These are phyloP conservation scores for Epichloe scottii DNA, from an alignment of 2,329 filamentous ascomycete species.

Conservation along the genomic window DNA sequence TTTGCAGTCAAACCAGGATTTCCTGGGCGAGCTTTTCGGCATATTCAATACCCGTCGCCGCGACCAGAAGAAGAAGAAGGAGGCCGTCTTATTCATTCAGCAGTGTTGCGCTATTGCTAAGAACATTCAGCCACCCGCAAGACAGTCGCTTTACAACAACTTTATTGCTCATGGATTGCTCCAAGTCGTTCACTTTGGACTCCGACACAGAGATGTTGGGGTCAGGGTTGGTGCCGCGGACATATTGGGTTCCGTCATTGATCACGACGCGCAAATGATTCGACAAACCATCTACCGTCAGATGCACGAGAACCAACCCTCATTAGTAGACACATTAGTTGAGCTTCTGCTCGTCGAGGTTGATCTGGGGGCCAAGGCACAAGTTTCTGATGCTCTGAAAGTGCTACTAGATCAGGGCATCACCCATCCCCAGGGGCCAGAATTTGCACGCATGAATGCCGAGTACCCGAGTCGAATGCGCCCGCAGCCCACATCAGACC, in stretches of 20 bases:
- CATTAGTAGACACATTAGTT: slow-evolving; percentile 83
- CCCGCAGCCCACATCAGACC: slow-evolving; percentile 40
- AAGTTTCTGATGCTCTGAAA: slow-evolving; percentile 91
- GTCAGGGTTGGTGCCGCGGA: slow-evolving; percentile 89
- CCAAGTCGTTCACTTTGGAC: slow-evolving; percentile 79
- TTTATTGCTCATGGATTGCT: slow-evolving; percentile 82
- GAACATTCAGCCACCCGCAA: slow-evolving; percentile 73
- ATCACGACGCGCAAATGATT: slow-evolving; percentile 92
- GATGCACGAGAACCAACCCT: slow-evolving; percentile 72
- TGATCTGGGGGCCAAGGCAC: slow-evolving; percentile 87
- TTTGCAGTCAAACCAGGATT: slow-evolving; percentile 67
- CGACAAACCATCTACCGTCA: slow-evolving; percentile 86
- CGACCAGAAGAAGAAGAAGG: slow-evolving; percentile 67
- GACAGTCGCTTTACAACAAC: slow-evolving; percentile 76
- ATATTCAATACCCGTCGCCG: slow-evolving; percentile 61
- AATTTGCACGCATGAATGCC: slow-evolving; percentile 51
- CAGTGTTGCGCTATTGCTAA: slow-evolving; percentile 93
- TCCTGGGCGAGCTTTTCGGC: slow-evolving; percentile 74
- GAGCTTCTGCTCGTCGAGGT: slow-evolving; percentile 83
- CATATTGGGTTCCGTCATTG: slow-evolving; percentile 84
- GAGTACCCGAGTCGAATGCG: slow-evolving; percentile 56
- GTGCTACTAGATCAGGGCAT: slow-evolving; percentile 69
- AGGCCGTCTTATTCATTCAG: slow-evolving; percentile 91
- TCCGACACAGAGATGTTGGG: slow-evolving; percentile 71
- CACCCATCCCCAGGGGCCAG: slow-evolving; percentile 31